These are phyloP conservation scores for Leccinum subgranulosum DNA, from an alignment of 768 basidiomycete species.

Conservation along the genomic window DNA sequence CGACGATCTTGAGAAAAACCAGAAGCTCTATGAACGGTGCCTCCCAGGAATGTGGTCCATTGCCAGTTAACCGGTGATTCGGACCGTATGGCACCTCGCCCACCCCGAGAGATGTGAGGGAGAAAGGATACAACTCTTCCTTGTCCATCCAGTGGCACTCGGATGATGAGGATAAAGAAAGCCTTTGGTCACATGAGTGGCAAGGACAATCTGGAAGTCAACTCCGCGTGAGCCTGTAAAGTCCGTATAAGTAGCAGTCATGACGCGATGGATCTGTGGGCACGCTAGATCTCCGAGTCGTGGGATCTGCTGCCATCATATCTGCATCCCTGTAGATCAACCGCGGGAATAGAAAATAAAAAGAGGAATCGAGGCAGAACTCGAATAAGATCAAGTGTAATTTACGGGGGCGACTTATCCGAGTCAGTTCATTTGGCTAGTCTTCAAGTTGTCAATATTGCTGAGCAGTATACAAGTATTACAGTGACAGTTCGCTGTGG, in stretches of 20 bases:
- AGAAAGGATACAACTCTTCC: background rate
- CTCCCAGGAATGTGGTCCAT: conserved; percentile 1
- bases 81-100: background rate
- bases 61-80: no score
- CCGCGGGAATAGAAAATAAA: background rate
- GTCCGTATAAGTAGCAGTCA: background rate
- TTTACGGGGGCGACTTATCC: background rate
- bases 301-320: background rate
- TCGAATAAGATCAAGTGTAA: no score
- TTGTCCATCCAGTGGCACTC: conserved; percentile 13
- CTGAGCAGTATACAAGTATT: no score
- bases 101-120: conserved; percentile 8
- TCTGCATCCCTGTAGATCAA: background rate
- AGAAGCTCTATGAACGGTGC: conserved; percentile 12
- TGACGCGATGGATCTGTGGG: background rate
- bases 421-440: background rate
- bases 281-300: background rate
- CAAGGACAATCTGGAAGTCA: background rate
- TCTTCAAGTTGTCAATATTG: no score
- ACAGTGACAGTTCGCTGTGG: background rate
- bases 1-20: background rate
- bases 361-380: background rate
- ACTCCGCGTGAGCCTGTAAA: conserved; percentile 4
- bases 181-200: conserved; percentile 4
- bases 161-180: conserved; percentile 2